Base-by-base conservation (phyloP, 108 stramenopile genomes). In the Fragilaria crotonensis region DNA sequence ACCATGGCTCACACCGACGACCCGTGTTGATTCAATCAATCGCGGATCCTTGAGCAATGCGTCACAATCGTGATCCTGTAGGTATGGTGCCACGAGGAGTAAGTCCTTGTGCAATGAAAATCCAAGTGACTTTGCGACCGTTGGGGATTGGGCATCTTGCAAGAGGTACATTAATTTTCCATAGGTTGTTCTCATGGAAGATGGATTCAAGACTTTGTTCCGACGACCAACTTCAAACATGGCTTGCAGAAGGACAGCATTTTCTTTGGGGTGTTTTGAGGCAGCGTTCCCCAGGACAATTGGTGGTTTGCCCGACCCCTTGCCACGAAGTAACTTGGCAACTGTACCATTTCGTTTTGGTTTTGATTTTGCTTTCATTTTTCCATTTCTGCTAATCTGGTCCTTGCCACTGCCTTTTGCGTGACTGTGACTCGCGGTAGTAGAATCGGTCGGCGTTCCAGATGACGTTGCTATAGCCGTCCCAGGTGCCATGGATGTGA, bases 121-220 rank as follows among this genome's bases (percentile, higher is more conserved):
- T 25, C 79, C 78, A 22, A 84, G 33, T 2, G 53, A 52, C 44
- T 70, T 71, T 30, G 66, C 59, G 21, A 80, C 73, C 5, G 75
- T 60, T 26, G 82, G 68, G 25, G 75, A 72, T 57, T 76, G 63
- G 7, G 77, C 57, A 68, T 92, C 90, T 68, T 88, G 87, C 33
- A 94, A 48, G 33, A 90, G 50, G 68, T 87, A 90, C 83, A 90
- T 80, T 32, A 94, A 68, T 70, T 94, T 94, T 32, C 92, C 92
- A 72, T 94, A 90, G 20, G 78, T 81, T 23, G 63, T 66, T 22
- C 92, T 62, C 78, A 94, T 83, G 56, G 82, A 80, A 25, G 61
- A 62, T 18, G 92, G 92, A 56, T 94, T 94, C 55, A 89, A 67
- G 25, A 94, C 78, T 55, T 94, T 94, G 63, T 94, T 84, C 21